Conservation (phyloP, 2,329 filamentous ascomycete species). For the Penicillium verrucosum region DNA sequence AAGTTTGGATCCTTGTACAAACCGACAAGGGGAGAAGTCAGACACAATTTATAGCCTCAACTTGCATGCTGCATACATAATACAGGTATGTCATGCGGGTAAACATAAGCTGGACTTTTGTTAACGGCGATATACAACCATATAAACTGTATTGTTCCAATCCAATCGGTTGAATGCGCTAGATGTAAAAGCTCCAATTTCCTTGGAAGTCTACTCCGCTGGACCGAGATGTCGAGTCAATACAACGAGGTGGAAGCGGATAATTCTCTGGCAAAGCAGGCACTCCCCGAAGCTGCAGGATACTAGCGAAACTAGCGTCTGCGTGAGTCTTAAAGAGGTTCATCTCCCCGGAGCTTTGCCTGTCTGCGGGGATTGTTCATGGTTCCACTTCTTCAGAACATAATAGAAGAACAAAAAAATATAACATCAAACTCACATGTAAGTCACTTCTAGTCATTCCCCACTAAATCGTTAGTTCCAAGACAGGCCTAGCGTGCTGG, state of each 20-base stretch:
- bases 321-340: slow-evolving; percentile 11
- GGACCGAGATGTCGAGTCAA: not conserved
- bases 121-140: not conserved
- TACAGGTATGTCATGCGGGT: not conserved
- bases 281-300: not conserved
- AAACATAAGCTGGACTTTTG: not conserved
- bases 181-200: not conserved
- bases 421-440: slow-evolving; percentile 3
- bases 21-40: not conserved
- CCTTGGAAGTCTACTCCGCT: not conserved
- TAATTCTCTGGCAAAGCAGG: not conserved
- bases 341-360: slow-evolving; percentile 8
- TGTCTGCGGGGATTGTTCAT: slow-evolving; percentile 4
- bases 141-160: not conserved
- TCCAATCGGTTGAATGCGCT: not conserved
- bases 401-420: not conserved
- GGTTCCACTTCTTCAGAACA: slow-evolving; percentile 5
- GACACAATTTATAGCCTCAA: slow-evolving; percentile 2
- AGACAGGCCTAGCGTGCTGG: not conserved
- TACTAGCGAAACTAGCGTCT: not conserved
- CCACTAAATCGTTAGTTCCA: slow-evolving; percentile 2
- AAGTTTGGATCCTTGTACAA: not conserved
- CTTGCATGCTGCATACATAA: not conserved
- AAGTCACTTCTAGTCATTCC: slow-evolving; percentile 1
- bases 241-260: not conserved